Percentiles rank a stretch among this genome's conserved stretches.
These are phyloP conservation scores for Talaromyces rugulosus DNA, from an alignment of 2,329 filamentous ascomycete genomes.

Conservation along the genomic window DNA sequence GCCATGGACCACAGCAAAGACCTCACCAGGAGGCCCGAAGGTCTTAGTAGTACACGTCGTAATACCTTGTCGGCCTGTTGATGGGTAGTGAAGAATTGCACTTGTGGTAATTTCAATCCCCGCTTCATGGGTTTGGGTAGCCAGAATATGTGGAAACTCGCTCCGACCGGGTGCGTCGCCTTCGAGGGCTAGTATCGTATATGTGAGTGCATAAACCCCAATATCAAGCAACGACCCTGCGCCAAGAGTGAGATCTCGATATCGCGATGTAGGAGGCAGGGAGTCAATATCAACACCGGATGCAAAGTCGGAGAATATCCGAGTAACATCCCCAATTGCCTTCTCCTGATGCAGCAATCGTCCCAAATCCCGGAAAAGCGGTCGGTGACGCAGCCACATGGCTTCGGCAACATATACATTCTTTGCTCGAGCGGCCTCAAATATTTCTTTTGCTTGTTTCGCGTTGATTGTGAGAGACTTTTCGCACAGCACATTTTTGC, in stretches of 20 bases:
- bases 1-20: neutral
- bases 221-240: neutral
- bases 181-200: neutral
- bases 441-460: constrained; percentile 25
- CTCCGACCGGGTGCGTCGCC: neutral
- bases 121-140: neutral
- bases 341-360: neutral
- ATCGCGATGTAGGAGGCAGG: neutral
- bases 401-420: neutral
- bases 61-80: neutral
- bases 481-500: constrained; percentile 21
- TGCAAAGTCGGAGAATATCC: constrained; percentile 2
- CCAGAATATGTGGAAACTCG: neutral
- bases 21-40: neutral
- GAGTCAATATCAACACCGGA: constrained; percentile 1
- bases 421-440: neutral
- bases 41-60: neutral
- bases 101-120: neutral
- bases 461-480: constrained; percentile 27
- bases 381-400: neutral
- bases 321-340: neutral
- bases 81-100: neutral
- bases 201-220: neutral
- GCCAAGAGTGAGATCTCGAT: neutral
- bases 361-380: no score